Percentiles rank a stretch among this genome's conserved stretches.
Conservation (phyloP, 305 asterid species). For the Stenogyne calaminthoides region DNA sequence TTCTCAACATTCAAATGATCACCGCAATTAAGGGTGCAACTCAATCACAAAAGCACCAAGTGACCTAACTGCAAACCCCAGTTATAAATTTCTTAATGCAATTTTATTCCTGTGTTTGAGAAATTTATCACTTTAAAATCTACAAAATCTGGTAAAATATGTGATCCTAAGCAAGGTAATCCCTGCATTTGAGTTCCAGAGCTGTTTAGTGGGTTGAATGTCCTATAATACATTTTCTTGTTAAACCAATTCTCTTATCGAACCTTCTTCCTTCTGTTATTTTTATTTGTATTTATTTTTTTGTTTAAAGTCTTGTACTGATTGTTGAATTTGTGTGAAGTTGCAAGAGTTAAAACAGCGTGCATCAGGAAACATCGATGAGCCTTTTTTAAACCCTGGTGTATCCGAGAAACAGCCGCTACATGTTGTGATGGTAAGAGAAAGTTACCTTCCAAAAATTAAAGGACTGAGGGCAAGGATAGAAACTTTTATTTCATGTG, state of each 20-base stretch:
- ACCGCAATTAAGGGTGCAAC: too few species aligned
- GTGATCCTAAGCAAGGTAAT: not conserved
- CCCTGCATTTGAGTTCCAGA: not conserved
- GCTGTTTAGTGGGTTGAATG: slow-evolving; percentile 6
- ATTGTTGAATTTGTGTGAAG: slow-evolving; percentile 43
- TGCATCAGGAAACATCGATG: slow-evolving; percentile 76
- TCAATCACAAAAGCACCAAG: too few species aligned
- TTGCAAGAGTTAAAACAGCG: slow-evolving; percentile 96
- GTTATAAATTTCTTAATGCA: not conserved
- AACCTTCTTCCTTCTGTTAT: not conserved
- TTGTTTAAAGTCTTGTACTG: slow-evolving; percentile 26
- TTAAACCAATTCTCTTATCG: not conserved
- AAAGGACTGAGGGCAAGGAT: slow-evolving; percentile 3
- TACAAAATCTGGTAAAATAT: not conserved
- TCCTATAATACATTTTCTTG: not conserved
- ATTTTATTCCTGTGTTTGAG: not conserved
- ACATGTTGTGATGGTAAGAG: slow-evolving; percentile 94
- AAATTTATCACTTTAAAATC: not conserved
- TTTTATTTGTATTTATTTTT: not conserved
- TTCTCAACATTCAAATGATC: too few species aligned
- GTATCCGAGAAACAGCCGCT: slow-evolving; percentile 88
- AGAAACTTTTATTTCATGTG: slow-evolving; percentile 6
- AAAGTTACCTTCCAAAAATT: slow-evolving; percentile 4
- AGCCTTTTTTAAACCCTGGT: slow-evolving; percentile 79
- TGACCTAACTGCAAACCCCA: too few species aligned